Evolutionary conservation across 2,329 filamentous ascomycete genomes (phyloP), one percentile per base, ranked within the genome.

Genomic region (Cladosporium austrohemisphaericum): DNA sequence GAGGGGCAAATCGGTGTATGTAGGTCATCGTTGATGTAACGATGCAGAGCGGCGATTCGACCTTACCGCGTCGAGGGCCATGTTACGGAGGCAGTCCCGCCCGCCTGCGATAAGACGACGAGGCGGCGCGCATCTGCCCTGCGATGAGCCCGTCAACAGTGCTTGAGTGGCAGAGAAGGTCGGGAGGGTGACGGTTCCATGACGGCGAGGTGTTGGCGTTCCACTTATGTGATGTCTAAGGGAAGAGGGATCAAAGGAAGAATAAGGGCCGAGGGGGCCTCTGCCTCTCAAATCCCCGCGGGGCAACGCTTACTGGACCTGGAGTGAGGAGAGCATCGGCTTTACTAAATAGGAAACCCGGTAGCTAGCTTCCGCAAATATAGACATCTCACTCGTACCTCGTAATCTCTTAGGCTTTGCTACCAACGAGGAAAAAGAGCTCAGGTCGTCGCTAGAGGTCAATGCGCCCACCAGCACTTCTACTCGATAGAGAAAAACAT

Each of bases 211-310:
- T 22, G 19, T 20, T 9, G 10, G 18, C 18, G 35, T 37, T 37
- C 35, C 35, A 37, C 35, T 37, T 37, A 37, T 37, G 19, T 37
- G 16, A 37, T 37, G 35, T 37, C 9, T n/a, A 37, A 20, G 19
- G 19, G 35, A 20, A 5, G 32, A 35, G n/a, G n/a, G n/a, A n/a
- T n/a, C n/a, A n/a, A n/a, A 35, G 11, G 18, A 35, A 13, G 32
- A 35, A 16, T 16, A 19, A 13, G 32, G 14, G 28, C 11, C 28
- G 28, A 35, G 32, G 5, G n/a, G 32, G 5, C 14, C n/a, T 14
- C 11, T 8, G 8, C 32, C 9, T 16, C 3, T 35, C 13, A 16
- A 35, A 18, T 8, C 32, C 32, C 32, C 11, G 11, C 11, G 32
- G 32, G 32, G n/a, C 32, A 35, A 19, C 32, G 32, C 10, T 35